Evolutionary conservation across 2,329 filamentous ascomycete genomes (phyloP).

Genomic region (Podosphaera xanthii): DNA sequence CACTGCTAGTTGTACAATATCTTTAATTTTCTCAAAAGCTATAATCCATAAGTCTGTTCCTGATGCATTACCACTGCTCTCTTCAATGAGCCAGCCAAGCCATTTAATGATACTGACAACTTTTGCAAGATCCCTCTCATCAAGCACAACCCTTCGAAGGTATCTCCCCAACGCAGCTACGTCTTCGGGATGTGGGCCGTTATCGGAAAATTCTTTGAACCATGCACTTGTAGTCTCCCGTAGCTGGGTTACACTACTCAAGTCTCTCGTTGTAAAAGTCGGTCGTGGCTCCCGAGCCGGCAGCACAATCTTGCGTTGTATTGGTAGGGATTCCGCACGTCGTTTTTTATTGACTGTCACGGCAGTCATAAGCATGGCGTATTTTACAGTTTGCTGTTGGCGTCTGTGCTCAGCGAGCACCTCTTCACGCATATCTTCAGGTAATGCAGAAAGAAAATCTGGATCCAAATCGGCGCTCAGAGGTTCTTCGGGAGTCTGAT

Average conservation of each 20-base stretch:
- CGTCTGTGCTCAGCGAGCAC: conserved; percentile 52
- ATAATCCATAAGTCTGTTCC: conserved; percentile 23
- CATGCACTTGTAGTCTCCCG: conserved; percentile 54
- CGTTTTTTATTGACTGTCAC: conserved; percentile 6
- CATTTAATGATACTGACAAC: conserved; percentile 46
- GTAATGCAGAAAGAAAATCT: conserved; percentile 61
- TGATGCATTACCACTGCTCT: conserved; percentile 19
- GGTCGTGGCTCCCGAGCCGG: conserved; percentile 28
- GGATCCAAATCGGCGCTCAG: conserved; percentile 17
- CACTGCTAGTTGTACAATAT: conserved; percentile 31
- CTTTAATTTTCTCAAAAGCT: conserved; percentile 23
- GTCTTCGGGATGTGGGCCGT: conserved; percentile 62
- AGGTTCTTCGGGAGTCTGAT: neutral
- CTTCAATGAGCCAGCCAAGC: conserved; percentile 33
- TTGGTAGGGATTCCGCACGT: conserved; percentile 6
- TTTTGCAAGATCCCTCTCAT: conserved; percentile 62
- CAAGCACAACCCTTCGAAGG: conserved; percentile 42
- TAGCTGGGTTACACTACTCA: conserved; percentile 37
- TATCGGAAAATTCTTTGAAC: conserved; percentile 45
- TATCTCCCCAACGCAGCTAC: conserved; percentile 54
- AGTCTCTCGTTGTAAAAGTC: conserved; percentile 36
- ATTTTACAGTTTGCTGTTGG: conserved; percentile 22
- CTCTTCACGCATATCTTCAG: conserved; percentile 57
- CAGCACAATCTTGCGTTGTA: conserved; percentile 19
- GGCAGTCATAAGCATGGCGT: conserved; percentile 22